phyloP scores from a whole-genome alignment of 2,329 filamentous ascomycete genomes.

The Calonectria crousiana region DNA sequence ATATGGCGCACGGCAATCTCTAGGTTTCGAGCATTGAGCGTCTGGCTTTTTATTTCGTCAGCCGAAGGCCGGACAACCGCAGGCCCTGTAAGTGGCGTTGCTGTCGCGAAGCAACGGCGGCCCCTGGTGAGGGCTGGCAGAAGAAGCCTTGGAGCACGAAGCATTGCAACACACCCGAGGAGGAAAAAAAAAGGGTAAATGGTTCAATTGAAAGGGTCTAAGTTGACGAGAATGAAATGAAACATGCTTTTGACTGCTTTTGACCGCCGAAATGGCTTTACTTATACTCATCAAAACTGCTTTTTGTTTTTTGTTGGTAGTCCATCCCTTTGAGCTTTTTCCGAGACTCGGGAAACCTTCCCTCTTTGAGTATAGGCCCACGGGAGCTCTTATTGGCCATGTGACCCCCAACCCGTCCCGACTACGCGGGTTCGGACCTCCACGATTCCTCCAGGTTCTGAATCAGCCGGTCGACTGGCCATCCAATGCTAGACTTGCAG shows the following conservation, averaged over 20 bases:
- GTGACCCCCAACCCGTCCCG: neutral
- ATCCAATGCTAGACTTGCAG: conserved; percentile 51
- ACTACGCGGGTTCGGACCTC: conserved; percentile 21
- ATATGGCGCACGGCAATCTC: conserved; percentile 66
- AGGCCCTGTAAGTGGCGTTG: conserved; percentile 3
- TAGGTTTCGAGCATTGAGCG: conserved; percentile 62
- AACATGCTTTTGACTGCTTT: neutral
- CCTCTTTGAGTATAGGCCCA: conserved; percentile 10
- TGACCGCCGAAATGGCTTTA: neutral
- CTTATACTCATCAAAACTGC: conserved; percentile 33
- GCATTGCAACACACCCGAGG: conserved; percentile 10
- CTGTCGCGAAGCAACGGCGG: conserved; percentile 27
- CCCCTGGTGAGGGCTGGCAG: conserved; percentile 8
- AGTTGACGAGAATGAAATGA: neutral
- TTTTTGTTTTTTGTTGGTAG: neutral
- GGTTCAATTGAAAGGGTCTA: neutral
- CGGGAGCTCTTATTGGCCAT: neutral
- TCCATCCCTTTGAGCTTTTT: conserved; percentile 25
- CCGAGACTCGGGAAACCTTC: conserved; percentile 44
- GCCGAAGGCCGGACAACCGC: conserved; percentile 51
- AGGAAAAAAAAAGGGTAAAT: neutral
- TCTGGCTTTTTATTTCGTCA: conserved; percentile 52
- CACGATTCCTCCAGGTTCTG: conserved; percentile 45
- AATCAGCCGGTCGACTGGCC: conserved; percentile 54
- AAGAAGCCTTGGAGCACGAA: conserved; percentile 25